phyloP scores from a whole-genome alignment of 345 rosid species.

The Moricandia moricandioides region DNA sequence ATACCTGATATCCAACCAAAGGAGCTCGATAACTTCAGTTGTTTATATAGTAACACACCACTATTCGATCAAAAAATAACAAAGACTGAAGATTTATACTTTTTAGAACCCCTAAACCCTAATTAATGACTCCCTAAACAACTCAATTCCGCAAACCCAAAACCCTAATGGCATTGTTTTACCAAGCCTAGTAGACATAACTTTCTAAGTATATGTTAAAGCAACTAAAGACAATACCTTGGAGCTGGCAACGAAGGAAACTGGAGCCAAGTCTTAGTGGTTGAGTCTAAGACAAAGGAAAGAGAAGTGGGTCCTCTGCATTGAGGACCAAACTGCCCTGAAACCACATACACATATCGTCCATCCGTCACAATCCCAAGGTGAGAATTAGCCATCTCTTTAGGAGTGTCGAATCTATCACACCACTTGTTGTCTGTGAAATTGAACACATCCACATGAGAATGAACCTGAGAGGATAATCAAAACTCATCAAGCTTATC shows the following conservation, averaged over 20 bases:
- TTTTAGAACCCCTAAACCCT: neutral
- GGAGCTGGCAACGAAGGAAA: conserved; percentile 71
- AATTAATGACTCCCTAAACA: neutral
- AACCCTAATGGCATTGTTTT: neutral
- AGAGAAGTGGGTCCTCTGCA: conserved; percentile 63
- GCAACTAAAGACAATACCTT: conserved; percentile 42
- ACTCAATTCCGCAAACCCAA: neutral
- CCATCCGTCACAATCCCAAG: conserved; percentile 75
- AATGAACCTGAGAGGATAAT: conserved; percentile 57
- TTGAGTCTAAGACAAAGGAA: conserved; percentile 57
- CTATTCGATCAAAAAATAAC: neutral
- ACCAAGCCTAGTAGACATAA: neutral
- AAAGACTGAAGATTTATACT: neutral
- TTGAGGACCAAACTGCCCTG: conserved; percentile 83
- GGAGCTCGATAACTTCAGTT: neutral
- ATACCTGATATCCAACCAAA: conserved; percentile 50
- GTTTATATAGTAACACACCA: neutral
- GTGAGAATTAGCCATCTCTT: conserved; percentile 84
- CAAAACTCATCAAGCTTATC: neutral
- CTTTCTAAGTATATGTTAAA: neutral
- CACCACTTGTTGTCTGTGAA: conserved; percentile 64
- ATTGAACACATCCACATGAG: conserved; percentile 78
- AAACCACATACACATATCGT: conserved; percentile 60
- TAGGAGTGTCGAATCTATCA: conserved; percentile 56
- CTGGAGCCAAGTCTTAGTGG: conserved; percentile 54